Base-by-base conservation (phyloP, 768 basidiomycete species). In the Tulasnella sp. region DNA sequence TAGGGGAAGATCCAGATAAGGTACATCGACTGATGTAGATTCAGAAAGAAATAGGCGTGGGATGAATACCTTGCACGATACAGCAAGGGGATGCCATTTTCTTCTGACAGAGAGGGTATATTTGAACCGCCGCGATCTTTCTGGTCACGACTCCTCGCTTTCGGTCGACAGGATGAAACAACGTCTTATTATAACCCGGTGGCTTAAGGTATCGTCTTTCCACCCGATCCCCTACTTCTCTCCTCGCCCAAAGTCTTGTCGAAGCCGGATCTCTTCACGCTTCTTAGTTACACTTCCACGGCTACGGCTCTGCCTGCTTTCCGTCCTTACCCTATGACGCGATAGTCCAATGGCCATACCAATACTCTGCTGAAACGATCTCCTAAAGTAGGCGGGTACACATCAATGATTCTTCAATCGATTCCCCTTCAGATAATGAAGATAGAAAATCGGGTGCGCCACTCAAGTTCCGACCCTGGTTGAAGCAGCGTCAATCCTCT, bases 1-100 rank as follows among this genome's bases (percentile, higher is more conserved):
- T 83, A 27, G 85, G 84, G 21, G 83, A 84, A 64, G 81, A 80
- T 70, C 84, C 84, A 13, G 84, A 85, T 64, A 77, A 85, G 77
- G 82, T 81, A 61, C 26, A n/a, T n/a, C n/a, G n/a, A n/a, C n/a
- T n/a, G n/a, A n/a, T n/a, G n/a, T n/a, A n/a, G n/a, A n/a, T n/a
- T n/a, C n/a, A n/a, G n/a, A 29, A 51, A 41, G 27, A 44, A 24
- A 52, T 56, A 84, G 83, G 82, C 82, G 73, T 87, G 84, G 84
- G 82, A 86, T 64, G 73, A 70, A 21, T 85, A 83, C 61, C 77
- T 87, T 21, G 76, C 81, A 3, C 75, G 78, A 27, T 85, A 84
- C 61, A 71, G 78, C 3, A 66, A 76, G 21, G 76, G 75, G 55
- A 74, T 83, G 21, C 82, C 84, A 9, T 69, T 67, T 58, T 64